Evolutionary conservation across 805 yeast genomes (phyloP).

Genomic region (Clavispora fructus): DNA sequence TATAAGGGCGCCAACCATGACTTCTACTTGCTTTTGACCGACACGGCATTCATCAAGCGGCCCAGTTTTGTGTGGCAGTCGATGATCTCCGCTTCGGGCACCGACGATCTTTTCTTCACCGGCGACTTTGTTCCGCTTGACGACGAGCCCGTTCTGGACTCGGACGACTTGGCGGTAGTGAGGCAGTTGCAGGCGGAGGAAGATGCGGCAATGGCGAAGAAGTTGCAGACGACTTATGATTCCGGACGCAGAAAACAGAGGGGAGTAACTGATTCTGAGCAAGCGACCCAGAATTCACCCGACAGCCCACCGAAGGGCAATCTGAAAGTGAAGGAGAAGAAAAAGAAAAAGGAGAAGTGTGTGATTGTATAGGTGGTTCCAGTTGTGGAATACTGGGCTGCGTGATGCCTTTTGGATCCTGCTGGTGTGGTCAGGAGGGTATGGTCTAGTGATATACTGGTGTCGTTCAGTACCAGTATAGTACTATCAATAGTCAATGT

Average conservation of each 20-base stretch:
- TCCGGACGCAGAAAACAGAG: background rate
- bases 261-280: background rate
- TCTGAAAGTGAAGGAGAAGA: conserved; percentile 5
- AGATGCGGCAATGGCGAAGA: conserved; percentile 46
- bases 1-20: conserved; percentile 43
- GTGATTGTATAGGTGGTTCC: conserved; percentile 14
- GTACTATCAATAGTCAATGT: too few species aligned
- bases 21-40: conserved; percentile 68
- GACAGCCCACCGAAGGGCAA: background rate
- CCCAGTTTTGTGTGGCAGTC: conserved; percentile 72
- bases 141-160: conserved; percentile 12
- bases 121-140: conserved; percentile 56
- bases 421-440: too few species aligned
- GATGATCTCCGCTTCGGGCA: conserved; percentile 60
- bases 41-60: conserved; percentile 54
- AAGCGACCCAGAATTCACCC: background rate
- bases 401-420: too few species aligned
- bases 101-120: conserved; percentile 61
- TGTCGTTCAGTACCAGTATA: too few species aligned
- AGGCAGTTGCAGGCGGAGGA: conserved; percentile 52
- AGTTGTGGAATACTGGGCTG: too few species aligned
- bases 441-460: too few species aligned
- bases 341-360: conserved; percentile 18
- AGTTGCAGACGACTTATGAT: conserved; percentile 27
- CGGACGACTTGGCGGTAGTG: conserved; percentile 19